Evolutionary conservation across 2,329 filamentous ascomycete species (phyloP), one percentile per base, ranked within the genome.

Genomic region (Sporothrix mexicana): DNA sequence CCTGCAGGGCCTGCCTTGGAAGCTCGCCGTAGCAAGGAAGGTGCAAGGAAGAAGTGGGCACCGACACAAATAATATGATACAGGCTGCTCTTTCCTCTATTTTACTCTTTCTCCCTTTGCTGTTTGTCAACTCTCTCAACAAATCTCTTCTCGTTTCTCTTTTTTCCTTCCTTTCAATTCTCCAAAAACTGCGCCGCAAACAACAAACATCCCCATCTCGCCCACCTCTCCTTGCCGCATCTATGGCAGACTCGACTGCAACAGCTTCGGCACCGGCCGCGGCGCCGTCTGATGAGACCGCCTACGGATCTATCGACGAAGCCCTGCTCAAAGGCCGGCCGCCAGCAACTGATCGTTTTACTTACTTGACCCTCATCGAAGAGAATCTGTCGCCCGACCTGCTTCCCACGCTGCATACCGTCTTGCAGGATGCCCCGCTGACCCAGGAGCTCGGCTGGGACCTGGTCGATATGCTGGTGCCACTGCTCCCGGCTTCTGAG

Each of bases 401-500:
- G 74, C 83, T 95, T 59, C 90, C 92, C 0, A 83, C 88, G 3
- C 85, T 95, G 62, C 88, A 93, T 76, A 85, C 91, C 25, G 88
- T 82, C 59, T 76, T 81, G 61, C 77, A 82, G 73, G 78, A 94
- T 87, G 78, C 94, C 88, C 73, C 90, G 85, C 79, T 95, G 72
- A 93, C 92, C 2, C 88, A 88, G 74, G 91, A 93, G 72, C 94
- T 95, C 77, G 93, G 93, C 68, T 96, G 93, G 93, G 93, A 96
- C 79, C 83, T 95, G 69, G 91, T 96, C 25, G 91, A 92, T 78
- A 88, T 93, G 78, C 86, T 96, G 4, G 85, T 94, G 30, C 85
- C 88, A 49, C 82, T 93, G 6, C 82, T 94, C 5, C 85, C 92
- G 1, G 89, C 87, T 13, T 91, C 90, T n/a, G 90, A 92, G 76